Evolutionary conservation across 352 stramenopile species (phyloP).

Genomic region (Globisporangium cylindrosporum): DNA sequence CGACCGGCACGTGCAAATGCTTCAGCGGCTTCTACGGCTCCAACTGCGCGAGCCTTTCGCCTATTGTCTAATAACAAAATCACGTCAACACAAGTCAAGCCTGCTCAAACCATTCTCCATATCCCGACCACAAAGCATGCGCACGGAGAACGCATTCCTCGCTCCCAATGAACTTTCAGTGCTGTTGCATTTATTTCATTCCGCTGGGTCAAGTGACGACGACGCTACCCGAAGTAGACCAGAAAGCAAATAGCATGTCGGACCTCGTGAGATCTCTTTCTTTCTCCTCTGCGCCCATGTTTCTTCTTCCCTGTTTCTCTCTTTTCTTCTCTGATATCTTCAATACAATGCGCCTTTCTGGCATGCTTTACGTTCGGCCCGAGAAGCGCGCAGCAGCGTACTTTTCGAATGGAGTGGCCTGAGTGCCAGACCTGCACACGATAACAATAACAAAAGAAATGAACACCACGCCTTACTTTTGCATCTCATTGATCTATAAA

Average conservation of each 20-base stretch:
- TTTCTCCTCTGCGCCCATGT: neutral
- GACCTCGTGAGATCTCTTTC: neutral
- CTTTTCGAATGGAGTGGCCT: constrained; percentile 63
- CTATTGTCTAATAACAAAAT: constrained; percentile 23
- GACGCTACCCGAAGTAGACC: neutral
- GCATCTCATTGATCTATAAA: neutral
- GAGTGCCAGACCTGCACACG: constrained; percentile 34
- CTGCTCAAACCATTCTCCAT: neutral
- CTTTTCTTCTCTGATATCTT: constrained; percentile 10
- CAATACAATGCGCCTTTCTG: constrained; percentile 8
- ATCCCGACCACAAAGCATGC: neutral
- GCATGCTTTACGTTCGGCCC: constrained; percentile 43
- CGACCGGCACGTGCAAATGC: constrained; percentile 59
- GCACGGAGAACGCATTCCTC: neutral
- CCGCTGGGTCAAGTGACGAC: constrained; percentile 3
- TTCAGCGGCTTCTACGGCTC: constrained; percentile 78
- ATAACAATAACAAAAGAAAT: neutral
- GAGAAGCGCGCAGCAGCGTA: constrained; percentile 48
- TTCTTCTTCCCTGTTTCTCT: neutral
- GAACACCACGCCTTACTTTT: neutral
- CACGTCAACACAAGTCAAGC: neutral
- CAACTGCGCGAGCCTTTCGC: constrained; percentile 70
- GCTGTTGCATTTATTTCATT: constrained; percentile 6
- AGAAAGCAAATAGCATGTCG: neutral
- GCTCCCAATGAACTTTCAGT: neutral